Evolutionary conservation across 306 rosid genomes (phyloP), one percentile per base, ranked within the genome.

Genomic region (Fagus crenata): DNA sequence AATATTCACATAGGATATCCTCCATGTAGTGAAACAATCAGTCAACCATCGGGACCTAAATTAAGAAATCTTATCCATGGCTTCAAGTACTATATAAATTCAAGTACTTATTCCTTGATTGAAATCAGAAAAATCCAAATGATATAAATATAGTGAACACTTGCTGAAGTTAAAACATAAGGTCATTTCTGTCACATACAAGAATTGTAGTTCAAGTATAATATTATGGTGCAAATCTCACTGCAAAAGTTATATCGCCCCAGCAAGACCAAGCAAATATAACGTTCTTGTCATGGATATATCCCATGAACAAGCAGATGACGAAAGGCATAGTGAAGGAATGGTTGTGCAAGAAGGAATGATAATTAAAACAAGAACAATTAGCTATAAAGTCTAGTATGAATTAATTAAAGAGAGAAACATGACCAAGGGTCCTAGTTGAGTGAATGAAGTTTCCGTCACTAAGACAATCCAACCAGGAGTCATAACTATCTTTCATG

Each of bases 401-500:
- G 37, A 67, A 77, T n/a, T 37, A 59, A 51, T 67, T 68, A 67
- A 58, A 67, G 73, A 61, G 35, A 42, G 36, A 68, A 72, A 78
- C 72, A 53, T 35, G 74, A 32, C 73, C 77, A 75, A 53, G 39
- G 41, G 41, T 28, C 69, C 8, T 33, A 11, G 17, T 33, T 63
- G 43, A 42, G 74, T 51, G 18, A 82, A 70, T 71, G 36, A 68
- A 11, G n/a, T 82, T 4, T 79, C 78, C 55, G 67, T 53, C 67
- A 56, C 5, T 60, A 53, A 15, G 65, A 55, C 35, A 32, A 78
- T 69, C 55, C 73, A 75, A 76, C 67, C 41, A 12, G 41, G 40
- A 61, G 39, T 61, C 39, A 33, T n/a, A 63, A 63, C 69, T 35
- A 14, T 63, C 69, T 63, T 35, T 35, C 22, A 63, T 4, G 69